These are phyloP conservation scores for Porodaedalea pini DNA, from an alignment of 1,284 basidiomycete genomes.

Conservation along the genomic window DNA sequence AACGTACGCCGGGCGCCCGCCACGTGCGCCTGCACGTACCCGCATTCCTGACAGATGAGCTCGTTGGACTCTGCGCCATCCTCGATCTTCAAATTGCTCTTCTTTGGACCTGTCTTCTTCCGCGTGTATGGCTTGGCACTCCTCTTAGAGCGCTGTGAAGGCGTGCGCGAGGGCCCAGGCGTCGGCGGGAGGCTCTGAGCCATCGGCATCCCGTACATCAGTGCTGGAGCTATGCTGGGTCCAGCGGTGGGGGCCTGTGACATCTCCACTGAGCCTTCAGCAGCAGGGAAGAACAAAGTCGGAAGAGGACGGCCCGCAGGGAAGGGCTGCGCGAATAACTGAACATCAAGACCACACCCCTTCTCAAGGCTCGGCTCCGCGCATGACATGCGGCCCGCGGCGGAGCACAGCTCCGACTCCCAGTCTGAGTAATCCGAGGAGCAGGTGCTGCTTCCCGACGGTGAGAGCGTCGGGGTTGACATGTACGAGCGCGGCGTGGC, in stretches of 20 bases:
- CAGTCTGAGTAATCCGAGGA: conserved; percentile 1
- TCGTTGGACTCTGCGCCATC: not conserved
- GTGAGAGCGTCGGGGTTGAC: conserved; percentile 7
- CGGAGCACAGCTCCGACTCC: not conserved
- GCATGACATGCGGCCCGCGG: not conserved
- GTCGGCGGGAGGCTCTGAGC: not conserved
- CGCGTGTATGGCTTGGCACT: not conserved
- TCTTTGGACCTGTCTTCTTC: not conserved
- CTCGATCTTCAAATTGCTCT: not conserved
- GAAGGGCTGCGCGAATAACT: not conserved
- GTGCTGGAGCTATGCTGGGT: too few species aligned
- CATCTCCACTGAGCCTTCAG: not conserved
- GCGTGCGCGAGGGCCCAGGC: not conserved
- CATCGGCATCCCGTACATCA: too few species aligned
- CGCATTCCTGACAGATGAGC: conserved; percentile 1
- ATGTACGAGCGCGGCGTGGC: not conserved
- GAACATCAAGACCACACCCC: not conserved
- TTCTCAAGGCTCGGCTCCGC: not conserved
- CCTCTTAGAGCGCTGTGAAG: not conserved
- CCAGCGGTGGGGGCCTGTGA: too few species aligned
- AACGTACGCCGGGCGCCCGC: conserved; percentile 6
- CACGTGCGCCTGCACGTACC: conserved; percentile 6
- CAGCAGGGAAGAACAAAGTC: not conserved
- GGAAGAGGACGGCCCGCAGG: not conserved
- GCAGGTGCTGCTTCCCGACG: conserved; percentile 5